Evolutionary conservation across 352 stramenopile species (phyloP).

Genomic region (Phytophthora citricola): DNA sequence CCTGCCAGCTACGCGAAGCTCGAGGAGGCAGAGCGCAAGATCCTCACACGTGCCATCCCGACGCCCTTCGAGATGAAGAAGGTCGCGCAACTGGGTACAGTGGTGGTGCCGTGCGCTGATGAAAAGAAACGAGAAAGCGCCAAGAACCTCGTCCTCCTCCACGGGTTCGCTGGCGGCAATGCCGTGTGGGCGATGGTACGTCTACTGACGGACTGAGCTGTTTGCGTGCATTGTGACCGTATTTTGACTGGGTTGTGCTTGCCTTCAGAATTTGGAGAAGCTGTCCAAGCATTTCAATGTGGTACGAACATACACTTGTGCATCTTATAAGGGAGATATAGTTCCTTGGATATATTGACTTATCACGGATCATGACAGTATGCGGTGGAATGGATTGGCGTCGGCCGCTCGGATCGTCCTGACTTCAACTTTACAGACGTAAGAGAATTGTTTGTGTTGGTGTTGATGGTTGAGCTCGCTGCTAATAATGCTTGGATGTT

Average conservation of each 20-base stretch:
- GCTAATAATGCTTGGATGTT: conserved; percentile 4
- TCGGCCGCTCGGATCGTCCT: conserved; percentile 79
- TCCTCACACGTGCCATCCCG: conserved; percentile 55
- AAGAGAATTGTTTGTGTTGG: conserved; percentile 9
- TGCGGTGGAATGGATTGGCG: conserved; percentile 86
- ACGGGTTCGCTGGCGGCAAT: conserved; percentile 84
- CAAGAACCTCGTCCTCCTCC: conserved; percentile 82
- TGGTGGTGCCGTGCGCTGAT: conserved; percentile 81
- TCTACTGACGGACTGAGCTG: neutral
- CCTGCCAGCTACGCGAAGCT: conserved; percentile 73
- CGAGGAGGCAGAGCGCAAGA: conserved; percentile 65
- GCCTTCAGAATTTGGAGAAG: conserved; percentile 65
- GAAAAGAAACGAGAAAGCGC: conserved; percentile 51
- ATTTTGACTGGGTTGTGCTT: conserved; percentile 7
- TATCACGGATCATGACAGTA: conserved; percentile 46
- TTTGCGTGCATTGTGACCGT: no score
- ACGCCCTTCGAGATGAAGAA: conserved; percentile 81
- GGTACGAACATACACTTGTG: conserved; percentile 31
- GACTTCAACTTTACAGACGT: conserved; percentile 79
- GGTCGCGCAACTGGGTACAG: conserved; percentile 76
- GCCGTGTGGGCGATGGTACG: conserved; percentile 80
- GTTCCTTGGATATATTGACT: neutral
- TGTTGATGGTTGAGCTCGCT: neutral
- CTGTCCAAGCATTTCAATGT: conserved; percentile 87
- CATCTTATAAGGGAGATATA: neutral